Percentiles rank a stretch among this genome's conserved stretches.
phyloP scores from a whole-genome alignment of 257 asterid species.

The Plantago elongata region DNA sequence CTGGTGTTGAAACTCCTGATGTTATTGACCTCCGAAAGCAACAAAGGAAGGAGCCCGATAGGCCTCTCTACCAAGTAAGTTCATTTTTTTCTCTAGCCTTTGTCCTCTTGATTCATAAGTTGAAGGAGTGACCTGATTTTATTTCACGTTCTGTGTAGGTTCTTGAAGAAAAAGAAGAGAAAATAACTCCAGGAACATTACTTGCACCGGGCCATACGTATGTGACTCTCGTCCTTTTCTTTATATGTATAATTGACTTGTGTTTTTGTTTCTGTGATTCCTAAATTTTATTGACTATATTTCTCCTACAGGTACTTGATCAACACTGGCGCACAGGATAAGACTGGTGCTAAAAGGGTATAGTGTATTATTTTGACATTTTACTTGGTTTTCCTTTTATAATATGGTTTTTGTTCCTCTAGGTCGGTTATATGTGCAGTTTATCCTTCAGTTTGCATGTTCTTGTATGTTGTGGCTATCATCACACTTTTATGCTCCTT shows the following conservation, averaged over 20 bases:
- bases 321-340: conserved; percentile 83
- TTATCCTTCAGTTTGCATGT: too few relatives aligned
- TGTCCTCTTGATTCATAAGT: background rate
- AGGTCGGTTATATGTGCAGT: too few relatives aligned
- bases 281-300: conserved; percentile 5
- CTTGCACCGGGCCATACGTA: conserved; percentile 86
- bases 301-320: conserved; percentile 62
- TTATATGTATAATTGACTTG: background rate
- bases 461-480: too few relatives aligned
- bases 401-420: too few relatives aligned
- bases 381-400: background rate
- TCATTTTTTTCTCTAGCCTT: background rate
- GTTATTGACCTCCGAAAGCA: conserved; percentile 97
- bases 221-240: conserved; percentile 21
- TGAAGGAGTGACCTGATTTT: conserved; percentile 13
- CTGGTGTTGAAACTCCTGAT: conserved; percentile 98
- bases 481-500: too few relatives aligned
- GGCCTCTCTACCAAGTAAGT: conserved; percentile 85
- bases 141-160: conserved; percentile 43
- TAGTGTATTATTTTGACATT: conserved; percentile 5
- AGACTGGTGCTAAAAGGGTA: conserved; percentile 88
- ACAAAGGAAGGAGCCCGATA: conserved; percentile 96
- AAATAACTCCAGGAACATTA: conserved; percentile 73
- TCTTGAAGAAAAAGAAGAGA: conserved; percentile 89
- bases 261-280: background rate